Base-by-base conservation (phyloP, 106 monocot genomes). In the Iris macrosiphon region DNA sequence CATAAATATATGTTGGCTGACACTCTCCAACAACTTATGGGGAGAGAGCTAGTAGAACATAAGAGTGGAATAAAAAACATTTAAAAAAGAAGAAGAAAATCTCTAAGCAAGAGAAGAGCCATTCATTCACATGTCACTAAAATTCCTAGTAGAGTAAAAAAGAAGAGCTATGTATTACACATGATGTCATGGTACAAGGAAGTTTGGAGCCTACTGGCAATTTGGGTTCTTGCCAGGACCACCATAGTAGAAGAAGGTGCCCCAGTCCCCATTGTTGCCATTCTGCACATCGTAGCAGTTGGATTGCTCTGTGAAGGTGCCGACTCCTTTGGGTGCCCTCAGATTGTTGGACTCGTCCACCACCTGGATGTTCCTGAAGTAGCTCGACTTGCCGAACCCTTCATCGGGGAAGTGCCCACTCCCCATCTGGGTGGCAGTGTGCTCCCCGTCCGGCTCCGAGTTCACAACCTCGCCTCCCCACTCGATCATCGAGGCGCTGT, bases 391-490 rank as follows among this genome's bases (percentile, higher is more conserved):
- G 31, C 68, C 52, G 16, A 73, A 79, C 7, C 79, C 79, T 64
- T 79, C 72, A 26, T 67, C 68, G 0, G 72, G 62, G 30, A 79
- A 73, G 53, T 68, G 72, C 1, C 79, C 79, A 39, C 79, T 79
- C 6, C 79, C 72, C 79, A 79, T 79, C 40, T 64, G 57, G 0
- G 79, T 79, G 0, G 79, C 35, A 0, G 79, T 79, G 72, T 79
- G 79, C 37, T 52, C 34, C 5, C 78, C 78, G 12, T 67, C 62
- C 32, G 72, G 39, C 17, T 63, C 38, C 28, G 63, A 67, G 68
- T 72, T 68, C 53, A 72, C 72, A 2, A 79, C 72, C 52, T 72
- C 72, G 15, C 78, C 78, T 49, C 79, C 79, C 72, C 72, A 79
- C n/a, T 69, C 72, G 10, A 73, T 40, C 72, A 72, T 73, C 38